phyloP scores from a whole-genome alignment of 345 rosid species.

The Zanthoxylum bungeanum region DNA sequence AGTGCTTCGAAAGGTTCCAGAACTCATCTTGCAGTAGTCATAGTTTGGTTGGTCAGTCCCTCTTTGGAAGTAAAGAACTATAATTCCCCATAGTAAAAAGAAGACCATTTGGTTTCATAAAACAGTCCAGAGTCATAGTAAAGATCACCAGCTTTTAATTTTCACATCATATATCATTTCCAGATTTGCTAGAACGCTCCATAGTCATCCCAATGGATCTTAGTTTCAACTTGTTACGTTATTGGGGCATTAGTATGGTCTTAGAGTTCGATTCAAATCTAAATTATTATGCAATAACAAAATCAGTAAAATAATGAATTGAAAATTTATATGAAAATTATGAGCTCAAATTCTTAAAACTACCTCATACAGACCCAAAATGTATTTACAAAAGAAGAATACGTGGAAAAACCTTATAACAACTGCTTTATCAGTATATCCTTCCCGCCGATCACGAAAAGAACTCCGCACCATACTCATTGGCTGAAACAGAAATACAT shows the following conservation, averaged over 20 bases:
- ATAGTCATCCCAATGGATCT: background rate
- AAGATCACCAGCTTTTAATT: background rate
- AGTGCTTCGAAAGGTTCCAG: background rate
- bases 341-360: background rate
- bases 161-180: background rate
- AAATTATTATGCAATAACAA: background rate
- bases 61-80: background rate
- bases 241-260: background rate
- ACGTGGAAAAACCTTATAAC: slow-evolving; percentile 56
- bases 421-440: slow-evolving; percentile 84
- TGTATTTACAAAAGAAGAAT: background rate
- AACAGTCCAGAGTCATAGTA: background rate
- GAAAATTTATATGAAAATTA: background rate
- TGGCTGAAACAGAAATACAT: slow-evolving; percentile 59
- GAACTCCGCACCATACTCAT: slow-evolving; percentile 77
- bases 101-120: background rate
- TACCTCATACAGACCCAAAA: background rate
- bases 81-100: background rate
- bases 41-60: background rate
- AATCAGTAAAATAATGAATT: background rate
- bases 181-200: background rate
- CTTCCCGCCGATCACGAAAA: slow-evolving; percentile 79
- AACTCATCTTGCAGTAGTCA: background rate
- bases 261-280: background rate
- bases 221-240: background rate